These are phyloP conservation scores for Arctostaphylos glauca DNA, from an alignment of 148 eudicot species.

Conservation along the genomic window DNA sequence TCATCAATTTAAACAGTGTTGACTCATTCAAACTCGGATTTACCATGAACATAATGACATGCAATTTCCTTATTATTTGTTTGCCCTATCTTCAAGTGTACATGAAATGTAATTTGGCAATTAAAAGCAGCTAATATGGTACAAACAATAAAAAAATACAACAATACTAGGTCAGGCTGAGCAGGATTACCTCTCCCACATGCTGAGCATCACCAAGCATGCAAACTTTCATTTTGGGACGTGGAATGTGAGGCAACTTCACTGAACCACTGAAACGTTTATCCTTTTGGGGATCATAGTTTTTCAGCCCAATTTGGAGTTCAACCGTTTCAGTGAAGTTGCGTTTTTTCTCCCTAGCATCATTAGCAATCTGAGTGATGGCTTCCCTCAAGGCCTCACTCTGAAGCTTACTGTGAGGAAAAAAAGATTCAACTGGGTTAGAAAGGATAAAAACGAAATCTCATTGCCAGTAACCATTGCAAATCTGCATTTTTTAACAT, in stretches of 20 bases:
- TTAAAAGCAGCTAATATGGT: neutral
- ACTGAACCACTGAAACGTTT: slow-evolving; percentile 93
- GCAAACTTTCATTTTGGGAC: slow-evolving; percentile 85
- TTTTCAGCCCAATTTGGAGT: slow-evolving; percentile 82
- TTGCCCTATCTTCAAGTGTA: neutral
- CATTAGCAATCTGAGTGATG: slow-evolving; percentile 34
- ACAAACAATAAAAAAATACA: neutral
- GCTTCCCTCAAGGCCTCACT: slow-evolving; percentile 67
- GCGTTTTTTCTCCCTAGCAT: slow-evolving; percentile 50
- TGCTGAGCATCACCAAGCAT: slow-evolving; percentile 95
- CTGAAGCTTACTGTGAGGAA: slow-evolving; percentile 54
- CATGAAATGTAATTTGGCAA: neutral
- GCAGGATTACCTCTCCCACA: slow-evolving; percentile 59
- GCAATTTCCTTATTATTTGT: neutral
- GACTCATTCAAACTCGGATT: no score
- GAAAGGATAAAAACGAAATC: neutral
- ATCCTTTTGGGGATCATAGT: slow-evolving; percentile 86
- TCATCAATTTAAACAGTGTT: no score
- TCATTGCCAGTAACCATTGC: neutral
- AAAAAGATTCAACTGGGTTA: neutral
- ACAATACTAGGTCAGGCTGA: neutral
- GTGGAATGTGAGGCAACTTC: slow-evolving; percentile 75
- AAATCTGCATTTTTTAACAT: neutral
- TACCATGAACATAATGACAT: neutral
- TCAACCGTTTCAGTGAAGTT: slow-evolving; percentile 68